Base-by-base conservation (phyloP, 164 flowering plant species). In the Berberis vulgaris region DNA sequence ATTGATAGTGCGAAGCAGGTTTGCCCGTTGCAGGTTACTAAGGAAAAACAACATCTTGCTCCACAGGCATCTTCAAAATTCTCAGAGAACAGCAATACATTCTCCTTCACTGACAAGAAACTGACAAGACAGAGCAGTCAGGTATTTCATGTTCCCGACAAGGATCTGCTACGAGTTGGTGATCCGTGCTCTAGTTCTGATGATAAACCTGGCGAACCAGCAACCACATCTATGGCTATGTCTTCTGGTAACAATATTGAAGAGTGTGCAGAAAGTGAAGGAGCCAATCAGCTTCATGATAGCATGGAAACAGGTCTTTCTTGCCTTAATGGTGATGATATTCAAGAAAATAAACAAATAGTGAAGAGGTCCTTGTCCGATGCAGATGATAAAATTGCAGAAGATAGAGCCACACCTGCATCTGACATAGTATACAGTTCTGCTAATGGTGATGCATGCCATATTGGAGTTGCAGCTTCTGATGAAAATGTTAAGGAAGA, bases 161-260 rank as follows among this genome's bases (percentile, higher is more conserved):
- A 26, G 26, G 65, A 73, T 63, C 43, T 73, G 69, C 78, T 54
- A 43, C 71, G 60, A 49, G 57, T 68, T 63, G 74, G 44, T 54
- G 75, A 67, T 4, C 67, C 64, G 1, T 69, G 71, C 38, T 57
- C 46, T 59, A 82, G 74, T 63, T 63, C 61, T 65, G 71, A 68
- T 47, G 71, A 44, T 40, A 70, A 60, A n/a, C 57, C 61, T 38
- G 78, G 65, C 60, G 80, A 69, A 41, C 41, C 45, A 26, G 26
- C 26, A 26, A 26, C 26, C 57, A 52, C 59, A 12, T 64, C 64
- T 57, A 55, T 42, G 58, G 50, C 41, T 39, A 50, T 47, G 45
- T 53, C 53, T 13, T 8, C 64, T 57, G 42, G 45, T 45, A 64
- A 68, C 3, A 44, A 3, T 41, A 68, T 50, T 60, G 68, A 55